phyloP scores from a whole-genome alignment of 202 grass and related monocot genomes.

The Eragrostis tef region DNA sequence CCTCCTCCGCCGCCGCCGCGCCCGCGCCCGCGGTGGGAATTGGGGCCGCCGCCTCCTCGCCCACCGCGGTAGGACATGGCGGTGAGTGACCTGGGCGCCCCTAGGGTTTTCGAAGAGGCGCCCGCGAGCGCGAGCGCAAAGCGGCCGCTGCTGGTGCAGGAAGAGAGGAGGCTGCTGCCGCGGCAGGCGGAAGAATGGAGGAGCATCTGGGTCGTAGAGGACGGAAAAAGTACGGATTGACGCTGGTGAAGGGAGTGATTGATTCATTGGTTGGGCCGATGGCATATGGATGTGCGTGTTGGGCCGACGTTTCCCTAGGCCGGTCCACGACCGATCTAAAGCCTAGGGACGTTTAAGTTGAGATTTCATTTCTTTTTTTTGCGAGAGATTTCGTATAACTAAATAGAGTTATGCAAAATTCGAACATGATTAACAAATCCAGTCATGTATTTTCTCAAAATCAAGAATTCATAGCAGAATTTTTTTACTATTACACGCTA shows the following conservation, averaged over 20 bases:
- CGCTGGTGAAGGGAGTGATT: neutral
- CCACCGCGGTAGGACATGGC: constrained; percentile 73
- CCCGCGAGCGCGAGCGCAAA: neutral
- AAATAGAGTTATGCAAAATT: no score
- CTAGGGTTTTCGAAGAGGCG: constrained; percentile 33
- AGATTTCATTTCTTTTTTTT: no score
- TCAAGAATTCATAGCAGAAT: no score
- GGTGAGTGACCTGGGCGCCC: constrained; percentile 21
- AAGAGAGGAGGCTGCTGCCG: constrained; percentile 5
- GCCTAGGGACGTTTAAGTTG: no score
- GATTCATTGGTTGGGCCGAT: neutral
- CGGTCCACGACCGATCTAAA: no score
- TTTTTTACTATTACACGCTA: no score
- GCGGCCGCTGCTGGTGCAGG: neutral
- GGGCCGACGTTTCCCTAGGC: no score
- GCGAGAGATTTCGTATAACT: no score
- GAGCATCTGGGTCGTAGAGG: constrained; percentile 36
- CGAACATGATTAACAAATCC: no score
- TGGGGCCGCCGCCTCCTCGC: constrained; percentile 60
- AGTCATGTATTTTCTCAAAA: no score
- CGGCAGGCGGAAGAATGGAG: constrained; percentile 36
- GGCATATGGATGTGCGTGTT: no score
- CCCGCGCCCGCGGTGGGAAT: constrained; percentile 69
- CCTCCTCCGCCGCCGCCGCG: constrained; percentile 51
- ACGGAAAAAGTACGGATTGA: neutral